phyloP scores from a whole-genome alignment of 352 stramenopile genomes.

The Halophytophthora polymorphica region DNA sequence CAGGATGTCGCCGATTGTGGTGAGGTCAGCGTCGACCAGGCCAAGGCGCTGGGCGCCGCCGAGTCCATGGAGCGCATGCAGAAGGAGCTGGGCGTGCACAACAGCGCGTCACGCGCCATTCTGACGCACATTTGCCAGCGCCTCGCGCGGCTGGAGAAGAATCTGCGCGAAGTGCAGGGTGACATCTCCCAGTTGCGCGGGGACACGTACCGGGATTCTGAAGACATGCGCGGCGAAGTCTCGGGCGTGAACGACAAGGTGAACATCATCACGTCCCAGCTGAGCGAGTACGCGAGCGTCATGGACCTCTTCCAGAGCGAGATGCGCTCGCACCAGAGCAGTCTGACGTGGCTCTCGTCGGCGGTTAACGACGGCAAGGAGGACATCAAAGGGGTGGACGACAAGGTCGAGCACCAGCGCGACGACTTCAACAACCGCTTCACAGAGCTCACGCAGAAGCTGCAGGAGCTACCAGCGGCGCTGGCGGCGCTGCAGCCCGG shows the following conservation, averaged over 20 bases:
- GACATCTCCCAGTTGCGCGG: constrained; percentile 35
- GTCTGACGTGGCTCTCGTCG: constrained; percentile 42
- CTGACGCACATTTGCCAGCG: constrained; percentile 63
- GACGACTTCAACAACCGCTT: constrained; percentile 64
- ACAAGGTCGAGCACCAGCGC: constrained; percentile 73
- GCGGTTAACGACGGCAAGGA: constrained; percentile 59
- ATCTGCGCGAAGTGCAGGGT: constrained; percentile 36
- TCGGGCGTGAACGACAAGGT: constrained; percentile 39
- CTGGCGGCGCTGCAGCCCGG: constrained; percentile 44
- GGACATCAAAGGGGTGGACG: constrained; percentile 45
- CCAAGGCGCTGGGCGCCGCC: constrained; percentile 1
- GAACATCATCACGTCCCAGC: constrained; percentile 43
- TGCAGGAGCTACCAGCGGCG: constrained; percentile 54
- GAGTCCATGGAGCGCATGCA: constrained; percentile 47
- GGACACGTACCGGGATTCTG: constrained; percentile 36
- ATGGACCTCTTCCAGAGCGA: constrained; percentile 69
- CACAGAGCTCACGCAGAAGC: constrained; percentile 55
- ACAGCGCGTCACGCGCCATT: constrained; percentile 54
- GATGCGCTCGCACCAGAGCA: constrained; percentile 48
- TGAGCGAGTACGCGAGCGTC: constrained; percentile 56
- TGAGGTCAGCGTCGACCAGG: background rate
- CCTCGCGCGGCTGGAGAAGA: constrained; percentile 44
- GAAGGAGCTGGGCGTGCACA: constrained; percentile 47
- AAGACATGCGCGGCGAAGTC: constrained; percentile 49
- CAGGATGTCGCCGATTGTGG: background rate